phyloP scores from a whole-genome alignment of 768 basidiomycete genomes.

The Lactifluus echinatus region DNA sequence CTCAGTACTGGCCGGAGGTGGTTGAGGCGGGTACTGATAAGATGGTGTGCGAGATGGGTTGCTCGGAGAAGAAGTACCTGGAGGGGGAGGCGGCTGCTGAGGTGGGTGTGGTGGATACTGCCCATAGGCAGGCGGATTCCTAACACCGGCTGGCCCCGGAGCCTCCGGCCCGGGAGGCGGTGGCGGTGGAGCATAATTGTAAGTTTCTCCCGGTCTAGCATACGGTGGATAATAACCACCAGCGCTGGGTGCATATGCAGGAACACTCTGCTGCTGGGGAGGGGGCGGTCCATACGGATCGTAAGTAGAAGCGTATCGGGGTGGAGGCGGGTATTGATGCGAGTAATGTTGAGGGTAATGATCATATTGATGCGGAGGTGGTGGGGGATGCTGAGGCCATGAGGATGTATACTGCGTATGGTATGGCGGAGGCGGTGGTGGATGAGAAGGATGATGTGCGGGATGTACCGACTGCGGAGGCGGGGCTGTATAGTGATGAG shows the following conservation, averaged over 20 bases:
- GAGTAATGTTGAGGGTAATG: conserved; percentile 14
- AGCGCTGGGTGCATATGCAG: neutral
- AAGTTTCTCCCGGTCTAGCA: conserved; percentile 9
- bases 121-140: conserved; percentile 12
- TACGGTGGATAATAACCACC: conserved; percentile 11
- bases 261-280: conserved; percentile 15
- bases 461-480: conserved; percentile 18
- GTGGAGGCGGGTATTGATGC: conserved; percentile 13
- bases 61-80: conserved; percentile 10
- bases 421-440: conserved; percentile 13
- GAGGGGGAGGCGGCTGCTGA: conserved; percentile 14
- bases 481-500: conserved; percentile 13
- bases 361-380: conserved; percentile 13
- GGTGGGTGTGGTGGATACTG: conserved; percentile 13
- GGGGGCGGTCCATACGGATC: conserved; percentile 17
- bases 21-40: conserved; percentile 8
- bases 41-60: conserved; percentile 12
- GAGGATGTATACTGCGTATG: conserved; percentile 12
- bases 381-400: conserved; percentile 14
- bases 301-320: conserved; percentile 13
- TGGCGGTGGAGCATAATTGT: conserved; percentile 8
- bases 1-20: conserved; percentile 5
- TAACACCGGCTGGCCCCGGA: neutral
- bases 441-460: conserved; percentile 11
- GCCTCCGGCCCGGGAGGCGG: conserved; percentile 11